phyloP scores from a whole-genome alignment of 2,329 filamentous ascomycete genomes.

The Colletotrichum gigasporum region DNA sequence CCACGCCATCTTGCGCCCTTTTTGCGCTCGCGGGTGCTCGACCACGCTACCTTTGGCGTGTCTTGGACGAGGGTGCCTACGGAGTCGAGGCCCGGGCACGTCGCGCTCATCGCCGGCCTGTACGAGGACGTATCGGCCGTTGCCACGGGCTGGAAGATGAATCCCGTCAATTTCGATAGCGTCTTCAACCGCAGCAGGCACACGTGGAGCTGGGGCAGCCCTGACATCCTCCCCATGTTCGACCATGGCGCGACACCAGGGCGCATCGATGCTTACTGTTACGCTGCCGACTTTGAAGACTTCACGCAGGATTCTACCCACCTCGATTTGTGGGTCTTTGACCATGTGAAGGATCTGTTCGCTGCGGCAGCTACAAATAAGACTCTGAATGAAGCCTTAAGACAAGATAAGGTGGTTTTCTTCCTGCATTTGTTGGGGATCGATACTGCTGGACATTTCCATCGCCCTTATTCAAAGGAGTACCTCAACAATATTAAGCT shows the following conservation, averaged over 20 bases:
- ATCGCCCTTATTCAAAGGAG: conserved; percentile 94
- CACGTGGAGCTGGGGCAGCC: conserved; percentile 99
- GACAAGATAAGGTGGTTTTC: conserved; percentile 89
- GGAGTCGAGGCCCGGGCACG: conserved; percentile 94
- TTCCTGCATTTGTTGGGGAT: conserved; percentile 93
- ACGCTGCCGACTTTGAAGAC: conserved; percentile 87
- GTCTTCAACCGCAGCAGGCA: conserved; percentile 97
- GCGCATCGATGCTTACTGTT: conserved; percentile 86
- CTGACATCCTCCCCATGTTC: conserved; percentile 98
- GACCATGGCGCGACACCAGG: conserved; percentile 90
- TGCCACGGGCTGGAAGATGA: conserved; percentile 97
- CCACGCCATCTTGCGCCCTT: conserved; percentile 90
- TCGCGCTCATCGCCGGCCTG: conserved; percentile 93
- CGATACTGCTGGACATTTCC: conserved; percentile 88
- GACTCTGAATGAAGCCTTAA: conserved; percentile 76
- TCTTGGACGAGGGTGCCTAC: conserved; percentile 97
- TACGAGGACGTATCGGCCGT: conserved; percentile 99
- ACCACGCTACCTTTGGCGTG: conserved; percentile 94
- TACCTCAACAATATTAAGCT: conserved; percentile 95
- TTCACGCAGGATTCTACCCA: conserved; percentile 84
- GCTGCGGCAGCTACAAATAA: conserved; percentile 80
- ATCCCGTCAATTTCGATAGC: conserved; percentile 98
- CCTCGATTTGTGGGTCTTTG: conserved; percentile 95
- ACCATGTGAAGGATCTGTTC: conserved; percentile 90
- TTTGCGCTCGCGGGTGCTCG: conserved; percentile 86